Conservation (phyloP, 169 alveolate species). For the Cryptosporidium sp. region DNA sequence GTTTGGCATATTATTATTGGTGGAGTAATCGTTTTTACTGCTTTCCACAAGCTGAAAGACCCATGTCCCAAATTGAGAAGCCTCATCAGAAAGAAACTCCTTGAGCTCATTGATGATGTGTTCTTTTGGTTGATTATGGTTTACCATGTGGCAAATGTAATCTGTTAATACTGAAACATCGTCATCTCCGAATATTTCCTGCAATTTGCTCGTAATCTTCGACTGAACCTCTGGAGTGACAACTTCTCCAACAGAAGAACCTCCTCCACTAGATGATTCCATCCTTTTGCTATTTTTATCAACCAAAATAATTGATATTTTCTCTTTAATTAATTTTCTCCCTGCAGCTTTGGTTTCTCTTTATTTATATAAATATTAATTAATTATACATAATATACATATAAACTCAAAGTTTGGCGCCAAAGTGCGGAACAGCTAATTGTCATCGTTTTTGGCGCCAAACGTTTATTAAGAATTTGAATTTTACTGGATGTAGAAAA, state of each 20-base stretch:
- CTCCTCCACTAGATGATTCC: constrained; percentile 26
- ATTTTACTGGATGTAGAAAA: constrained; percentile 11
- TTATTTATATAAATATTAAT: background rate
- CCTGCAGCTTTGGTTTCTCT: background rate
- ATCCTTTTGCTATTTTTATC: background rate
- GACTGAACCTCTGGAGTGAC: constrained; percentile 62
- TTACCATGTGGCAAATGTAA: constrained; percentile 64
- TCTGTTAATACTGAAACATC: constrained; percentile 75
- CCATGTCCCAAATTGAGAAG: constrained; percentile 71
- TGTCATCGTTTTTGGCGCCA: constrained; percentile 30
- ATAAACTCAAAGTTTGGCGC: constrained; percentile 22
- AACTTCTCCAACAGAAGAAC: constrained; percentile 20
- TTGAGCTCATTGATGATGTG: constrained; percentile 57
- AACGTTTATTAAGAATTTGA: background rate
- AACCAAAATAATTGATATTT: background rate
- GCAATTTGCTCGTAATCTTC: constrained; percentile 44
- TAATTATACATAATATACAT: too few species aligned
- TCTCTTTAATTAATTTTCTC: constrained; percentile 9
- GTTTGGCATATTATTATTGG: background rate
- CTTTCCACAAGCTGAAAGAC: constrained; percentile 52
- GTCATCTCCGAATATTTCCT: constrained; percentile 74
- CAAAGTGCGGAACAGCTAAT: constrained; percentile 15
- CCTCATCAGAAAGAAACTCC: constrained; percentile 72
- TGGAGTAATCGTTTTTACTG: background rate
- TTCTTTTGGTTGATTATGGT: constrained; percentile 67